Percentiles rank a stretch among this genome's conserved stretches.
Conservation (phyloP, 2,329 filamentous ascomycete genomes). For the Teratosphaeria gauchensis region DNA sequence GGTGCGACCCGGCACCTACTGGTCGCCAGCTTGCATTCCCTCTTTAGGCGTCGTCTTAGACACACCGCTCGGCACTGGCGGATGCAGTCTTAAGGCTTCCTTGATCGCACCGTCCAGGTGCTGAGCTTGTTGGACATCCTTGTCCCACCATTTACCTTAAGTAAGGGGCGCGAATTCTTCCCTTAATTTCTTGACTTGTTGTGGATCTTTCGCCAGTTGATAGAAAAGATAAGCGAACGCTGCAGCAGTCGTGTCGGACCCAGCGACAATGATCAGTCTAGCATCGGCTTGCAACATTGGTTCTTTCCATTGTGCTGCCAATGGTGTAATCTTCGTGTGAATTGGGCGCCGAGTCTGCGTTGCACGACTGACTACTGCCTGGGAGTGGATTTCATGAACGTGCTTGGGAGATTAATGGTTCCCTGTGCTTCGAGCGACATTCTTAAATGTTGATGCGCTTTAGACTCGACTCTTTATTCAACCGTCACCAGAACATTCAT, state of each 20-base stretch:
- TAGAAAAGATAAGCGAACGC: slow-evolving; percentile 35
- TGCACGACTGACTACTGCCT: no score
- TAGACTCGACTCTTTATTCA: no score
- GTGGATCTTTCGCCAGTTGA: slow-evolving; percentile 25
- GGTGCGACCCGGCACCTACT: slow-evolving; percentile 24
- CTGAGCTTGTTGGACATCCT: slow-evolving; percentile 8
- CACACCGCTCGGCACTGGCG: slow-evolving; percentile 29
- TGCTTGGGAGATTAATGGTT: no score
- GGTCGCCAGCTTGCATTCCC: slow-evolving; percentile 28
- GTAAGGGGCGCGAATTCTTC: slow-evolving; percentile 23
- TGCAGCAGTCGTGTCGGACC: slow-evolving; percentile 36
- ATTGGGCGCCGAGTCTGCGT: no score
- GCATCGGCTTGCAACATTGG: slow-evolving; percentile 22
- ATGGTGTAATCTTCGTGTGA: no score
- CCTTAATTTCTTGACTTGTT: slow-evolving; percentile 23
- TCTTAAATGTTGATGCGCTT: no score
- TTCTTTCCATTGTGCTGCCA: slow-evolving; percentile 7
- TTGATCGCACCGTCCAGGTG: slow-evolving; percentile 26
- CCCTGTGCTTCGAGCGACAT: no score
- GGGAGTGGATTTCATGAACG: no score
- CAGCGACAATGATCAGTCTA: slow-evolving; percentile 29
- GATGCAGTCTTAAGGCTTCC: slow-evolving; percentile 34
- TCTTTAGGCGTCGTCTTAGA: slow-evolving; percentile 29
- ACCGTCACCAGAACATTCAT: no score
- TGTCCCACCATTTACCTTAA: slow-evolving; percentile 19